These are phyloP conservation scores for Lipomyces sp. DNA, from an alignment of 805 yeast genomes.

Conservation along the genomic window DNA sequence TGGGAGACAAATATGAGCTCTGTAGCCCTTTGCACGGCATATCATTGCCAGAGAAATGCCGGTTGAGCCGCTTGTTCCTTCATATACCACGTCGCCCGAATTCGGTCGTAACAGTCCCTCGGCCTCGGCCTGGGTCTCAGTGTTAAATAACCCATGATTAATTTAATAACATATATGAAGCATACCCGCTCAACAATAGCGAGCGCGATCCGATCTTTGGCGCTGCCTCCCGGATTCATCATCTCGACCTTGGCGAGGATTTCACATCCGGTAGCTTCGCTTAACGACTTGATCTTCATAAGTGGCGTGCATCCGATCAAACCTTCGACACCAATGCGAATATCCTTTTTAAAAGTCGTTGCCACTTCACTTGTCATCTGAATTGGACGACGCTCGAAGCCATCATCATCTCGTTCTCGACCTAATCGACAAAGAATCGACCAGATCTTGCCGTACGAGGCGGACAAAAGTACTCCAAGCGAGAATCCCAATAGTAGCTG, in stretches of 20 bases:
- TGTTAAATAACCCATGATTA: slow-evolving; percentile 55
- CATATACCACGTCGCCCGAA: slow-evolving; percentile 77
- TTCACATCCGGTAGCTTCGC: slow-evolving; percentile 74
- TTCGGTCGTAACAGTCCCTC: slow-evolving; percentile 62
- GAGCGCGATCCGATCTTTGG: slow-evolving; percentile 91
- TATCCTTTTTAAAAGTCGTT: background rate
- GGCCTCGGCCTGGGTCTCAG: slow-evolving; percentile 60
- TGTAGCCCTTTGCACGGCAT: slow-evolving; percentile 87
- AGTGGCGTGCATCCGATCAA: slow-evolving; percentile 91
- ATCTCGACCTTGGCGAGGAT: slow-evolving; percentile 87
- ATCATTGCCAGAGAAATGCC: slow-evolving; percentile 92
- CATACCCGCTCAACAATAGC: slow-evolving; percentile 71
- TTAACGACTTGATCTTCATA: slow-evolving; percentile 71
- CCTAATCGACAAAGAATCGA: background rate
- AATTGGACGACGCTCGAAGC: background rate
- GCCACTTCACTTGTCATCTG: background rate
- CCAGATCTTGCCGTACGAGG: background rate
- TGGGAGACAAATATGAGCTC: slow-evolving; percentile 91
- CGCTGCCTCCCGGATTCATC: slow-evolving; percentile 91
- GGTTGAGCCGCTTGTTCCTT: slow-evolving; percentile 96
- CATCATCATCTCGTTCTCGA: background rate
- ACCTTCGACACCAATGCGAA: slow-evolving; percentile 65
- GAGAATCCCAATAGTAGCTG: slow-evolving; percentile 17
- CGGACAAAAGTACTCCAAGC: slow-evolving; percentile 5
- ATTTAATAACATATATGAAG: too few species aligned